phyloP scores from a whole-genome alignment of 2,329 filamentous ascomycete species.

The Colletotrichum somersetense region DNA sequence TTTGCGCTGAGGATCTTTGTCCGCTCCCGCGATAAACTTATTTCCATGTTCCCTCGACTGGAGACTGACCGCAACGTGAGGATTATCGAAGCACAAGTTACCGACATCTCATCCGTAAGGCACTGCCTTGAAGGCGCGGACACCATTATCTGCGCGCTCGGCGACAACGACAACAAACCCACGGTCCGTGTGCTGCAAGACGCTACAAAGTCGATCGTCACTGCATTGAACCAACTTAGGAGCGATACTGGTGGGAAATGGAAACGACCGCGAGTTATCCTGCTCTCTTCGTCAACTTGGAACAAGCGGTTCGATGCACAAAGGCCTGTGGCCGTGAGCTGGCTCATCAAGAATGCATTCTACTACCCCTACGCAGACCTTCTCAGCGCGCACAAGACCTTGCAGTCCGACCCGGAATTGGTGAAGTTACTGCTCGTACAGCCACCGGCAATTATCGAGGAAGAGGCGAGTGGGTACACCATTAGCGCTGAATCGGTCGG shows the following conservation, averaged over 20 bases:
- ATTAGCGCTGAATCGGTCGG: conserved; percentile 19
- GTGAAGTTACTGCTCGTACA: conserved; percentile 24
- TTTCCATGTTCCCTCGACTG: conserved; percentile 10
- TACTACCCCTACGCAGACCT: conserved; percentile 37
- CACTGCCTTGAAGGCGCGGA: conserved; percentile 16
- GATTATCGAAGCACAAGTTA: conserved; percentile 33
- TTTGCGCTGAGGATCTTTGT: conserved; percentile 24
- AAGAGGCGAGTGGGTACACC: conserved; percentile 24
- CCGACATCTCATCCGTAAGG: conserved; percentile 14
- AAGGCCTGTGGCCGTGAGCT: conserved; percentile 4
- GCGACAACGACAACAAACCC: conserved; percentile 34
- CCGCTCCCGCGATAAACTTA: conserved; percentile 23
- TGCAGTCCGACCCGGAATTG: conserved; percentile 10
- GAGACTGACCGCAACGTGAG: not conserved
- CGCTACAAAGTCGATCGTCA: conserved; percentile 11
- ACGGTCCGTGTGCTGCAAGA: conserved; percentile 20
- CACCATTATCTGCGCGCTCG: conserved; percentile 32
- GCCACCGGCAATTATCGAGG: conserved; percentile 30
- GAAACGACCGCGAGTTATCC: conserved; percentile 15
- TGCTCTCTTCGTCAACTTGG: conserved; percentile 33
- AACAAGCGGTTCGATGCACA: conserved; percentile 13
- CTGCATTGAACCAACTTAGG: conserved; percentile 18
- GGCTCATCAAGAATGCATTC: conserved; percentile 28
- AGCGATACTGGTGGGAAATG: not conserved
- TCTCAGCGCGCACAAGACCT: conserved; percentile 14